Percentiles rank a stretch among this genome's conserved stretches.
phyloP scores from a whole-genome alignment of 2,329 filamentous ascomycete species.

The Colletotrichum camelliae region DNA sequence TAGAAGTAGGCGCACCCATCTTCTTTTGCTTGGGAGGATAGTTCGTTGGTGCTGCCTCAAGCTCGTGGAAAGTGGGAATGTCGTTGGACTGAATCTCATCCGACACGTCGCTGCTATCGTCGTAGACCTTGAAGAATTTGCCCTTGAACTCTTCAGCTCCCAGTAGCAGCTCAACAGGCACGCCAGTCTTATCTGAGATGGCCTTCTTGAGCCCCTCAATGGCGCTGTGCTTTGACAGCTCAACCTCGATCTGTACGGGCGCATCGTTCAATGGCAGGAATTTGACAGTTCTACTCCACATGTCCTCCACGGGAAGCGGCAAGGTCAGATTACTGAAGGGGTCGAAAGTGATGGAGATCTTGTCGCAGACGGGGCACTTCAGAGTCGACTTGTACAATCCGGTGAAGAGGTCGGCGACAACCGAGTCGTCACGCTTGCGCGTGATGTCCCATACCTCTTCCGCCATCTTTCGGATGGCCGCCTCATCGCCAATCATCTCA shows the following conservation, averaged over 20 bases:
- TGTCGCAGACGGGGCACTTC: conserved; percentile 87
- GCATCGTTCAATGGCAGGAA: conserved; percentile 78
- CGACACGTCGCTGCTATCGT: conserved; percentile 69
- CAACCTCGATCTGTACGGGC: conserved; percentile 76
- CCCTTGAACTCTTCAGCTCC: conserved; percentile 82
- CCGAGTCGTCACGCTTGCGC: conserved; percentile 89
- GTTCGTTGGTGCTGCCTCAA: conserved; percentile 82
- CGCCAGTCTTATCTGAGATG: conserved; percentile 70
- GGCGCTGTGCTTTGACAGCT: conserved; percentile 78
- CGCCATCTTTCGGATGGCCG: conserved; percentile 83
- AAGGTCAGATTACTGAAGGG: conserved; percentile 95
- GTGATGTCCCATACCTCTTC: conserved; percentile 92
- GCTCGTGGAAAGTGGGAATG: conserved; percentile 74
- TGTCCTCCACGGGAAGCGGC: conserved; percentile 84
- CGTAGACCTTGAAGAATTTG: conserved; percentile 87
- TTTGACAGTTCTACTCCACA: conserved; percentile 76
- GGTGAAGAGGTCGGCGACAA: conserved; percentile 94
- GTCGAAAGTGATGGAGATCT: conserved; percentile 98
- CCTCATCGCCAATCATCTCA: conserved; percentile 85
- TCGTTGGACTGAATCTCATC: conserved; percentile 75
- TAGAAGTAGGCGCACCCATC: conserved; percentile 43
- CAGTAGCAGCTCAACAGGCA: conserved; percentile 72
- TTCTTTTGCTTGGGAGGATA: conserved; percentile 63
- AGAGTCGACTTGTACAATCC: conserved; percentile 99
- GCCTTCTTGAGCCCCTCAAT: conserved; percentile 73